A percentile compares a stretch with the other conserved stretches of the same genome.
phyloP scores from a whole-genome alignment of 2,329 filamentous ascomycete species.

The Onygena corvina region DNA sequence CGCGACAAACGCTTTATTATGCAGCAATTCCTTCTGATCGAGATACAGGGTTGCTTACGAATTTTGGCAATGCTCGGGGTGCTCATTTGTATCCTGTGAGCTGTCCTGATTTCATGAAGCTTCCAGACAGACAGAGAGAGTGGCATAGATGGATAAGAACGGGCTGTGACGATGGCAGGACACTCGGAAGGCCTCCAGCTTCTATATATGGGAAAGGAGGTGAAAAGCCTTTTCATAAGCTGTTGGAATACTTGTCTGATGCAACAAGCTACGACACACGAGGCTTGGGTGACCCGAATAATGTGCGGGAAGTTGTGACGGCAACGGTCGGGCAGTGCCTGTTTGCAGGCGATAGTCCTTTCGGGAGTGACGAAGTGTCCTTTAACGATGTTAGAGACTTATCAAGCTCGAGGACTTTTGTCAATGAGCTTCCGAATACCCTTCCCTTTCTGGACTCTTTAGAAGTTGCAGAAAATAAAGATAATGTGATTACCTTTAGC shows the following conservation, averaged over 20 bases:
- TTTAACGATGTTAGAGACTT: constrained; percentile 8
- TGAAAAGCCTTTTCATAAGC: constrained; percentile 7
- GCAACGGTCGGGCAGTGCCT: constrained; percentile 31
- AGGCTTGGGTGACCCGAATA: not conserved
- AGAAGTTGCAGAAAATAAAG: constrained; percentile 12
- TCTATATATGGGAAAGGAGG: constrained; percentile 11
- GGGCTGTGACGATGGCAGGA: constrained; percentile 17
- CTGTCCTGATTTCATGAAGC: constrained; percentile 20
- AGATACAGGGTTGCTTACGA: constrained; percentile 26
- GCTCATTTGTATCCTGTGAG: constrained; percentile 21
- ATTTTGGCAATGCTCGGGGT: constrained; percentile 22
- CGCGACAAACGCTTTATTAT: constrained; percentile 27
- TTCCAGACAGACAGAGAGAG: constrained; percentile 23
- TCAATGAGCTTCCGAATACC: constrained; percentile 25
- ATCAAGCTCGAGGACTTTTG: constrained; percentile 19
- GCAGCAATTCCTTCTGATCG: constrained; percentile 18
- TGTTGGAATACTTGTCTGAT: constrained; percentile 13
- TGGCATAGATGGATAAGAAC: constrained; percentile 32
- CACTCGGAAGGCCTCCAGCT: constrained; percentile 11
- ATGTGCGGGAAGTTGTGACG: constrained; percentile 25
- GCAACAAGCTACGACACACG: not conserved
- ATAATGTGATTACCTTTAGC: constrained; percentile 18
- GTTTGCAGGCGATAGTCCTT: constrained; percentile 19
- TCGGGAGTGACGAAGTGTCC: not conserved
- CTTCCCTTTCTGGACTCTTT: constrained; percentile 25